Percentiles rank a stretch among this genome's conserved stretches.
Evolutionary conservation across 495 filamentous ascomycete genomes (phyloP).

Genomic region (Astrothelium subdiscretum): DNA sequence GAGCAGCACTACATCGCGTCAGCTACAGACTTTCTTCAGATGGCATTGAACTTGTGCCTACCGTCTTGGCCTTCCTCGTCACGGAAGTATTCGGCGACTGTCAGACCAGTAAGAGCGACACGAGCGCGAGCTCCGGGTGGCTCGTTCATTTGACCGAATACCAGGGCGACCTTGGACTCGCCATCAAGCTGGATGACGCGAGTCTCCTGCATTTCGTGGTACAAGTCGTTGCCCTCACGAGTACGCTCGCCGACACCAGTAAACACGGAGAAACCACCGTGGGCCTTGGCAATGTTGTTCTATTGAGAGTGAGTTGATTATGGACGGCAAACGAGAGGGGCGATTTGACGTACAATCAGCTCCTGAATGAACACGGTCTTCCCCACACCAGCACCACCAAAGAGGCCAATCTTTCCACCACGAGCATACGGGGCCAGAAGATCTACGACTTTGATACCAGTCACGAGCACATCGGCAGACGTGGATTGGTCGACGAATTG

Average conservation of each 20-base stretch:
- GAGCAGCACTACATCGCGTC: slow-evolving; percentile 58
- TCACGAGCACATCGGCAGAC: slow-evolving; percentile 87
- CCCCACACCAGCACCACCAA: slow-evolving; percentile 99
- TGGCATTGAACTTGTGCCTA: slow-evolving; percentile 14
- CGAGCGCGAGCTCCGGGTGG: slow-evolving; percentile 98
- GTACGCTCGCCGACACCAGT: slow-evolving; percentile 99
- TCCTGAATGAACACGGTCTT: slow-evolving; percentile 99
- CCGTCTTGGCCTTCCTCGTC: slow-evolving; percentile 94
- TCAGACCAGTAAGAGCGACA: slow-evolving; percentile 93
- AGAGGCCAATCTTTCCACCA: slow-evolving; percentile 99
- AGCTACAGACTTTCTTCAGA: slow-evolving; percentile 12
- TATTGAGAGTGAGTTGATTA: slow-evolving; percentile 19
- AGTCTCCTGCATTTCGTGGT: slow-evolving; percentile 99
- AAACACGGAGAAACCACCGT: slow-evolving; percentile 99
- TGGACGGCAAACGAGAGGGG: background rate
- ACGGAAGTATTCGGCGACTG: slow-evolving; percentile 93
- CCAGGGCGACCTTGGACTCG: slow-evolving; percentile 97
- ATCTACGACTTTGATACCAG: slow-evolving; percentile 99
- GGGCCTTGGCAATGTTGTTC: slow-evolving; percentile 99
- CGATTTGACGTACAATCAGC: slow-evolving; percentile 57
- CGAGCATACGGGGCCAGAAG: slow-evolving; percentile 96
- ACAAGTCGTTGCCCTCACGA: slow-evolving; percentile 99
- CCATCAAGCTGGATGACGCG: slow-evolving; percentile 98
- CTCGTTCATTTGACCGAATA: slow-evolving; percentile 99
- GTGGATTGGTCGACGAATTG: slow-evolving; percentile 90